These are phyloP conservation scores for Nannochloropsis salina DNA, from an alignment of 108 stramenopile genomes.

Conservation along the genomic window DNA sequence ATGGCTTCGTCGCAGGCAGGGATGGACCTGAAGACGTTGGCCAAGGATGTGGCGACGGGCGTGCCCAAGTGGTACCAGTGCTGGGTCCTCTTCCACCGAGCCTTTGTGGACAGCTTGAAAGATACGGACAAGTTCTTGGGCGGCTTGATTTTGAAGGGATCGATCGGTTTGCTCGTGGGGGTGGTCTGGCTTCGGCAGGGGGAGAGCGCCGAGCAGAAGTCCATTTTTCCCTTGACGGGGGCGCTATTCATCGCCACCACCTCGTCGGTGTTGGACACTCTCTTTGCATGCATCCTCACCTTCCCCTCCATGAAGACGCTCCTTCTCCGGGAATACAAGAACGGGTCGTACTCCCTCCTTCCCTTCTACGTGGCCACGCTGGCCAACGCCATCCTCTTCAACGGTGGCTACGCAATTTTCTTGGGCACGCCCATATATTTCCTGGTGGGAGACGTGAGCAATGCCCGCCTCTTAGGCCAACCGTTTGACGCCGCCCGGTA, in stretches of 20 bases:
- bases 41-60: neutral
- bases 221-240: neutral
- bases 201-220: neutral
- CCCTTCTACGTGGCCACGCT: slow-evolving; percentile 17
- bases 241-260: neutral
- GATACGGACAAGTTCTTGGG: slow-evolving; percentile 35
- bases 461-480: slow-evolving; percentile 23
- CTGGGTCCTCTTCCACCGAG: slow-evolving; percentile 22
- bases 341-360: slow-evolving; percentile 18
- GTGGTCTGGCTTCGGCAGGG: neutral
- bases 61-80: slow-evolving; percentile 28
- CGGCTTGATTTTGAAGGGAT: slow-evolving; percentile 18
- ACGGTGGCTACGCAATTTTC: neutral
- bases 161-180: neutral
- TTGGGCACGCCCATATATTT: slow-evolving; percentile 21
- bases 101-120: slow-evolving; percentile 26
- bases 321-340: neutral
- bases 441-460: neutral
- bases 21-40: neutral
- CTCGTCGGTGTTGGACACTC: neutral
- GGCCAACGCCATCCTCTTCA: slow-evolving; percentile 8
- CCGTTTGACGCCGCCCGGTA: slow-evolving; percentile 16
- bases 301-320: slow-evolving; percentile 21
- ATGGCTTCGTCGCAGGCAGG: neutral
- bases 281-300: neutral